A percentile compares a stretch with the other conserved stretches of the same genome.
phyloP scores from a whole-genome alignment of 2,329 filamentous ascomycete species.

The Cladosporium halotolerans region DNA sequence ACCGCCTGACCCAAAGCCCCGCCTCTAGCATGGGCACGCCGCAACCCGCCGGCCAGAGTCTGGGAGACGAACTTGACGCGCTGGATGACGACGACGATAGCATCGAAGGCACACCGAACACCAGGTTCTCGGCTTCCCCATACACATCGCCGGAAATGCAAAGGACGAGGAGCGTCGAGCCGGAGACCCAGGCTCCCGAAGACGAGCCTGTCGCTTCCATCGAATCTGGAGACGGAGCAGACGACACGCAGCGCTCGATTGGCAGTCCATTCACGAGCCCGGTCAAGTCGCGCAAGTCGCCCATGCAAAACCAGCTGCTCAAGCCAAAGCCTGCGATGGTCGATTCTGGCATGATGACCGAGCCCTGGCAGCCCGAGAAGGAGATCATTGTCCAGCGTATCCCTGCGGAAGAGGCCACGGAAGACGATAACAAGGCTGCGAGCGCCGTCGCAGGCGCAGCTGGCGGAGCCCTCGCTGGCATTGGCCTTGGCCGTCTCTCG shows the following conservation, averaged over 20 bases:
- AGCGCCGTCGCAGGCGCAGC: conserved; percentile 21
- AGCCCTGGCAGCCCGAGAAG: conserved; percentile 45
- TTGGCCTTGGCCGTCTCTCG: conserved; percentile 26
- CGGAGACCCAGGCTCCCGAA: not conserved
- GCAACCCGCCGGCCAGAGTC: conserved; percentile 60
- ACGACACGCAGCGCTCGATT: conserved; percentile 10
- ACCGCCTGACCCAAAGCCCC: conserved; percentile 27
- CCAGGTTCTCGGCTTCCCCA: conserved; percentile 36
- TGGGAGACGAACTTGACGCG: conserved; percentile 86
- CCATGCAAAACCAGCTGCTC: conserved; percentile 8
- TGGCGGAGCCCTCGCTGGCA: conserved; percentile 29
- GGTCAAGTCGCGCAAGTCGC: conserved; percentile 12
- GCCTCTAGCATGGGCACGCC: conserved; percentile 33
- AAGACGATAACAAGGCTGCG: not conserved
- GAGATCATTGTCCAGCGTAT: conserved; percentile 5
- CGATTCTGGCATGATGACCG: conserved; percentile 58
- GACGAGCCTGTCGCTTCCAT: conserved; percentile 18
- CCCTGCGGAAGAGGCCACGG: not conserved
- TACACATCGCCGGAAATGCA: conserved; percentile 36
- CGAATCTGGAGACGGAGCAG: conserved; percentile 10
- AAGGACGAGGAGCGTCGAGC: not conserved
- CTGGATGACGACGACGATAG: conserved; percentile 61
- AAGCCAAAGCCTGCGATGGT: conserved; percentile 42
- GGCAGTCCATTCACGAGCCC: conserved; percentile 11
- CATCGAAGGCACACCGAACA: conserved; percentile 36